A percentile compares a stretch with the other conserved stretches of the same genome.
Evolutionary conservation across 805 yeast genomes (phyloP).

Genomic region (Jamesozyma lodderae): DNA sequence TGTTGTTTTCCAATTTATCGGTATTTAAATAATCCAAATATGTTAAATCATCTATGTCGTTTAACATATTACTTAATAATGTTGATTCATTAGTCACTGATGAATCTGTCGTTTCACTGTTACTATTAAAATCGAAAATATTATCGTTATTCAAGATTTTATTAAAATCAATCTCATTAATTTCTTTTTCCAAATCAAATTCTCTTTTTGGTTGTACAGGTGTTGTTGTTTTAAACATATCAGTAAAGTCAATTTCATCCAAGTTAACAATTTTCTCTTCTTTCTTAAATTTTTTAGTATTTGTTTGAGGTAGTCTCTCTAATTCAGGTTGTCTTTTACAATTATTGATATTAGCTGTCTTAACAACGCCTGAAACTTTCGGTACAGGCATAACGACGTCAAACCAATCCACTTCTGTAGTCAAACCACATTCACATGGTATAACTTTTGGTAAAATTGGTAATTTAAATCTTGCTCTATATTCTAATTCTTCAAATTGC

Average conservation of each 20-base stretch:
- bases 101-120: too few relatives aligned
- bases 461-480: conserved; percentile 22
- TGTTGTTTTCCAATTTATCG: background rate
- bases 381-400: conserved; percentile 24
- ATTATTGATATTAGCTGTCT: conserved; percentile 1
- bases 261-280: conserved; percentile 7
- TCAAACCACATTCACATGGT: conserved; percentile 31
- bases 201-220: background rate
- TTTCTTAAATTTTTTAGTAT: background rate
- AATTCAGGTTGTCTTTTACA: background rate
- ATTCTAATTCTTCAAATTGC: conserved; percentile 28
- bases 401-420: conserved; percentile 27
- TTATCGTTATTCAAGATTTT: background rate
- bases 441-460: conserved; percentile 26
- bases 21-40: conserved; percentile 2
- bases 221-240: conserved; percentile 19
- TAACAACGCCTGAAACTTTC: conserved; percentile 7
- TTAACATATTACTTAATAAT: too few relatives aligned
- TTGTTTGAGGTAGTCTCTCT: background rate
- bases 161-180: background rate
- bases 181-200: background rate
- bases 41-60: background rate
- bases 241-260: conserved; percentile 29
- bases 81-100: too few relatives aligned
- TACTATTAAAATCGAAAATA: background rate